Base-by-base conservation (phyloP, 1,284 basidiomycete species). In the Athelia psychrophila region DNA sequence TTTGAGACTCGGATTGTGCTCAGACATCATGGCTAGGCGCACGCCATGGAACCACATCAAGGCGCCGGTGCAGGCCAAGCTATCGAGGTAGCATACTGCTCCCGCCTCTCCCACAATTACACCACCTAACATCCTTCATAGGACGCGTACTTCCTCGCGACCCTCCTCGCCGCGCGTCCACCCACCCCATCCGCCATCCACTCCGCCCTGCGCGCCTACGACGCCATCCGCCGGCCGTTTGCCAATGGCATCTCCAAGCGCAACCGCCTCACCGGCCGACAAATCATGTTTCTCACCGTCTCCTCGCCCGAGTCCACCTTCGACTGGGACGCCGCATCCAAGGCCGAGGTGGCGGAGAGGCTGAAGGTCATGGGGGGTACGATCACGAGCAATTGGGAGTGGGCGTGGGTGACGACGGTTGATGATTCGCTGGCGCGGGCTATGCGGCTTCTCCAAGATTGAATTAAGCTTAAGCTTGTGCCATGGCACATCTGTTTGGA, bases 121-220 rank as follows among this genome's bases (percentile, higher is more conserved):
- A 13, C 38, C 6, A 18, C n/a, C 16, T 42, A n/a, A 42, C 20
- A 42, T 22, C 6, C n/a, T 35, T 8, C 51, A n/a, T n/a, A 81
- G 79, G 80, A 83, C 54, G 80, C 79, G 1, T 80, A 72, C 54
- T 64, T 82, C 24, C 71, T 83, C 18, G 69, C 75, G 4, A 66
- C 67, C 2, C 57, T 81, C 32, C 72, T 84, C 19, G 76, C 77
- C 6, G 71, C 80, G 52, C 65, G 67, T 1, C 50, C 53, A 2
- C 76, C 75, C 5, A 77, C 67, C 1, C 62, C 64, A 8, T 60
- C 63, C 2, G 74, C 60, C 3, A 54, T 81, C 4, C 51, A 64
- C 2, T 62, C 60, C n/a, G 76, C 76, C 0, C 64, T 82, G 10
- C 56, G 60, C 16, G 64, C 76, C 16, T 82, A 77, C 56, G 77